These are phyloP conservation scores for Cyberlindnera sargentensis DNA, from an alignment of 805 yeast species.

Conservation along the genomic window DNA sequence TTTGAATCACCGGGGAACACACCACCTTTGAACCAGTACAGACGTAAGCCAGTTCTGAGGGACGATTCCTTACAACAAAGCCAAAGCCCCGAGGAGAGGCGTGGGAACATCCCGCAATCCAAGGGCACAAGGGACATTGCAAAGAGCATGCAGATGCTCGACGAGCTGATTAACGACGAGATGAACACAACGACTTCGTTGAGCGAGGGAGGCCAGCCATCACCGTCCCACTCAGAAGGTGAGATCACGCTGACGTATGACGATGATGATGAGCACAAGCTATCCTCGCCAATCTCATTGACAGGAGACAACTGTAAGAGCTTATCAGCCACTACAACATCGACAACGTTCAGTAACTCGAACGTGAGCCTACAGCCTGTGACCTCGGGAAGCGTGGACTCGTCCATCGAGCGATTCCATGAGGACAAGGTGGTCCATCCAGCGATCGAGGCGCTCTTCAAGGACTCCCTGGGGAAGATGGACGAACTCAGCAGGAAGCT, in stretches of 20 bases:
- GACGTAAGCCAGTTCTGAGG: conserved; percentile 8
- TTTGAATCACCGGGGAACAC: conserved; percentile 32
- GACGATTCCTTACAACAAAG: conserved; percentile 2
- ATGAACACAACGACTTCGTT: conserved; percentile 10
- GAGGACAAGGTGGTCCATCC: conserved; percentile 29
- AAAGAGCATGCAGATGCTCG: conserved; percentile 29
- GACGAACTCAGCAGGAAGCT: conserved; percentile 27
- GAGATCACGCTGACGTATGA: conserved; percentile 12
- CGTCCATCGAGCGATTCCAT: not conserved
- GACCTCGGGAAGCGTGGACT: conserved; percentile 8
- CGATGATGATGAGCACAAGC: conserved; percentile 6
- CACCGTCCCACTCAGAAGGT: conserved; percentile 7
- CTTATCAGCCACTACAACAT: conserved; percentile 17
- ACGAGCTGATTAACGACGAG: conserved; percentile 25
- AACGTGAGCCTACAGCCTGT: conserved; percentile 15
- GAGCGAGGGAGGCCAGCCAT: conserved; percentile 10
- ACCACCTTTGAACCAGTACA: conserved; percentile 13
- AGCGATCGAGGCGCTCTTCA: conserved; percentile 44
- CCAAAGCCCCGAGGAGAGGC: conserved; percentile 11
- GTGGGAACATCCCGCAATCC: conserved; percentile 31
- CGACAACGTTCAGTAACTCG: conserved; percentile 19
- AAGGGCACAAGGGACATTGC: conserved; percentile 35
- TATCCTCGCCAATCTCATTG: conserved; percentile 19
- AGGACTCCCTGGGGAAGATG: conserved; percentile 48
- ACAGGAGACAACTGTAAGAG: conserved; percentile 9